phyloP scores from a whole-genome alignment of 371 early-diverging fungal species.

The Nematocida ausubeli region DNA sequence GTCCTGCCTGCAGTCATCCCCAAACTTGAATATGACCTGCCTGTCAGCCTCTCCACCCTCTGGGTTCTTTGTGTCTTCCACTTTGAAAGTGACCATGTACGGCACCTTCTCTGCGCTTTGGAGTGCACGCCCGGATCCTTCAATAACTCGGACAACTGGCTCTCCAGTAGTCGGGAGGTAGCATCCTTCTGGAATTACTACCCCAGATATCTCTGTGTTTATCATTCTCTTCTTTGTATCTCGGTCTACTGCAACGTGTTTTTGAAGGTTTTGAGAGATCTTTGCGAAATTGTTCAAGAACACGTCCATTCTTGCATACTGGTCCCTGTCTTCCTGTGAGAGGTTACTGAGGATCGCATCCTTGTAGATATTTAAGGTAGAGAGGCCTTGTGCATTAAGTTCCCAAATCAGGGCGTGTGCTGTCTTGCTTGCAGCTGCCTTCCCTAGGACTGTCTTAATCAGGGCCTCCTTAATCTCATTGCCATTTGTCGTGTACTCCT shows the following conservation, averaged over 20 bases:
- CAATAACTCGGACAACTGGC: conserved; percentile 84
- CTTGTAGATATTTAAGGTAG: conserved; percentile 13
- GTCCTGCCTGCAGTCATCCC: conserved; percentile 81
- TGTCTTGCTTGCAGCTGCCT: conserved; percentile 70
- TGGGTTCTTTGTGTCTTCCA: conserved; percentile 62
- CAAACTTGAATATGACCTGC: conserved; percentile 88
- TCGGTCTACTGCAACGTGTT: conserved; percentile 75
- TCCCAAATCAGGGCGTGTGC: conserved; percentile 99
- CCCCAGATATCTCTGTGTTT: conserved; percentile 87
- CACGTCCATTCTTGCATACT: conserved; percentile 70
- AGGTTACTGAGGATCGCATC: conserved; percentile 15
- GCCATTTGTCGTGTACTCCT: conserved; percentile 71
- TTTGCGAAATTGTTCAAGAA: conserved; percentile 89
- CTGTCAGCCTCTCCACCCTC: conserved; percentile 24
- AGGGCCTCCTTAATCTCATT: conserved; percentile 35
- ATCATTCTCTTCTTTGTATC: conserved; percentile 91
- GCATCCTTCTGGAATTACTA: conserved; percentile 86
- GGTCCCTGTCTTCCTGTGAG: neutral
- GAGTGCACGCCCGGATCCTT: conserved; percentile 83
- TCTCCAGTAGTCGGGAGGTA: conserved; percentile 93
- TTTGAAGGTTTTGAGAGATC: conserved; percentile 89
- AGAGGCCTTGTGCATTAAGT: conserved; percentile 80
- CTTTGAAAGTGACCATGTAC: conserved; percentile 94
- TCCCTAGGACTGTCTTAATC: conserved; percentile 7
- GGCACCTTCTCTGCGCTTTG: conserved; percentile 96